These are phyloP conservation scores for Boletus edulis DNA, from an alignment of 768 basidiomycete genomes.

Conservation along the genomic window DNA sequence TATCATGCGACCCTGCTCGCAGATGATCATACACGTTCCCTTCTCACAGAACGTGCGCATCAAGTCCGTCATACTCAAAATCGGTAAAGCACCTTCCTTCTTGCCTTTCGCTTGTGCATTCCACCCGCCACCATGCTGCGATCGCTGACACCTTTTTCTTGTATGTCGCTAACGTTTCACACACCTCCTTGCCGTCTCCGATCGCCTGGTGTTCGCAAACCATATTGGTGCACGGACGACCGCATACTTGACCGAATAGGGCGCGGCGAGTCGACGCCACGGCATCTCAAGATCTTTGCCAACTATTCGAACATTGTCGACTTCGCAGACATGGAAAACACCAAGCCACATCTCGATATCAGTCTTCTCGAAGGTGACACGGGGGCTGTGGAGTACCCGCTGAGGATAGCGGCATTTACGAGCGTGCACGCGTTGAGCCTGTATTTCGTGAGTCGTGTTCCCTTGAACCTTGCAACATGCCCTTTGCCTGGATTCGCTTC, in stretches of 20 bases:
- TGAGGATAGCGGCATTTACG: constrained; percentile 72
- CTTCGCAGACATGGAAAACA: constrained; percentile 68
- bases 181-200: constrained; percentile 1
- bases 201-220: constrained; percentile 4
- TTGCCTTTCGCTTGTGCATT: constrained; percentile 1
- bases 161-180: constrained; percentile 3
- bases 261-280: constrained; percentile 74
- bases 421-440: constrained; percentile 72
- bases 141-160: constrained; percentile 10
- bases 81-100: constrained; percentile 47
- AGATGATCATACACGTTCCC: constrained; percentile 82
- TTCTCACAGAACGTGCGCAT: constrained; percentile 78
- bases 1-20: constrained; percentile 16
- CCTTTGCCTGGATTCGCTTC: constrained; percentile 11
- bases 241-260: constrained; percentile 38
- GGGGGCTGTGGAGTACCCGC: constrained; percentile 70
- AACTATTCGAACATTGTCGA: constrained; percentile 76
- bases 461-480: constrained; percentile 13
- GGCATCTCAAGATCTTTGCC: constrained; percentile 71
- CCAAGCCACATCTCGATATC: constrained; percentile 69
- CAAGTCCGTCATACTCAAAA: constrained; percentile 70
- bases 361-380: constrained; percentile 69
- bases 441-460: constrained; percentile 64
- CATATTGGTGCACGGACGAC: constrained; percentile 1
- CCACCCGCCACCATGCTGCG: constrained; percentile 6